Evolutionary conservation across 164 flowering plant species (phyloP).

Genomic region (Pachysandra terminalis): DNA sequence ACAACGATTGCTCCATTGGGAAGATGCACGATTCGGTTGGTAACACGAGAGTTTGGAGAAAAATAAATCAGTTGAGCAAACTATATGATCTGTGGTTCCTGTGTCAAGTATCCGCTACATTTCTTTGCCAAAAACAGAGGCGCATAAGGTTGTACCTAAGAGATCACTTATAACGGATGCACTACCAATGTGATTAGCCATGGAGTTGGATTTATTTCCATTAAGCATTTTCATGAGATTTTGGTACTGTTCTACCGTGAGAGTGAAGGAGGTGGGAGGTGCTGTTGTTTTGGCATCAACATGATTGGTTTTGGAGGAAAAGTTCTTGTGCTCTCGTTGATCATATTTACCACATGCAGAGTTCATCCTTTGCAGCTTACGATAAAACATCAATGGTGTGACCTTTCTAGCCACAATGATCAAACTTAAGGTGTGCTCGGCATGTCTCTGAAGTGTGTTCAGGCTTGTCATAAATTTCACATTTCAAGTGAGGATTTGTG

Average conservation of each 20-base stretch:
- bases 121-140: constrained; percentile 2
- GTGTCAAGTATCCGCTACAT: constrained; percentile 15
- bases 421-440: constrained; percentile 18
- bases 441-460: too few species aligned
- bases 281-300: constrained; percentile 6
- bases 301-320: constrained; percentile 13
- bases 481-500: constrained; percentile 12
- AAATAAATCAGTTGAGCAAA: constrained; percentile 11
- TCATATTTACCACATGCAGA: too few species aligned
- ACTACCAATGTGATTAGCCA: constrained; percentile 6
- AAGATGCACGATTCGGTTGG: constrained; percentile 9
- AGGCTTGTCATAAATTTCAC: constrained; percentile 6
- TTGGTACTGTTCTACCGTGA: constrained; percentile 13
- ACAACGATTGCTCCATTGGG: constrained; percentile 11
- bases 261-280: constrained; percentile 8
- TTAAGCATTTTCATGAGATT: constrained; percentile 13
- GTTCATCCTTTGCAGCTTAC: constrained; percentile 11
- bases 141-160: constrained; percentile 12
- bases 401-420: constrained; percentile 18
- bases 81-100: constrained; percentile 16
- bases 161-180: constrained; percentile 7
- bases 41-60: constrained; percentile 10
- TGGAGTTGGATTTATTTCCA: not conserved
- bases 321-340: constrained; percentile 9
- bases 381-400: constrained; percentile 18